phyloP scores from a whole-genome alignment of 1,284 basidiomycete genomes.

The Inonotus obliquus region DNA sequence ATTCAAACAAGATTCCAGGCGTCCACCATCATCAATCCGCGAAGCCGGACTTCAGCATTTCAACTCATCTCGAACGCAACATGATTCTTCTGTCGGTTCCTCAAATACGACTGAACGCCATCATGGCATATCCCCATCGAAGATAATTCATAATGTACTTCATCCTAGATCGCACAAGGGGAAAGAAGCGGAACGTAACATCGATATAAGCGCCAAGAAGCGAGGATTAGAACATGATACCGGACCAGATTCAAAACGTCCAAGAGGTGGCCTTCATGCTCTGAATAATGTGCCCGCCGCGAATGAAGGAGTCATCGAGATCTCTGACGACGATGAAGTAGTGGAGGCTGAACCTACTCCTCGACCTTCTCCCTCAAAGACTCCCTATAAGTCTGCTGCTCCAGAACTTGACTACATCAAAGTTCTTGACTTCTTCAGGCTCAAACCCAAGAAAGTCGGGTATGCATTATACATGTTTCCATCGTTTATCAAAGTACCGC shows the following conservation, averaged over 20 bases:
- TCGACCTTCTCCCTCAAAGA: not conserved
- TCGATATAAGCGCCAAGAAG: slow-evolving; percentile 18
- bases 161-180: slow-evolving; percentile 11
- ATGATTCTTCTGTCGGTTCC: slow-evolving; percentile 12
- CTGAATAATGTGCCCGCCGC: slow-evolving; percentile 7
- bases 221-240: slow-evolving; percentile 14
- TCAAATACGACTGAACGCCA: not conserved
- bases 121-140: slow-evolving; percentile 3
- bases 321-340: slow-evolving; percentile 32
- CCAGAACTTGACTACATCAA: slow-evolving; percentile 28
- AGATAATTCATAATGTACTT: slow-evolving; percentile 8
- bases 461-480: slow-evolving; percentile 30
- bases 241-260: slow-evolving; percentile 26
- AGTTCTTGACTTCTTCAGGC: slow-evolving; percentile 45
- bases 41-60: not conserved
- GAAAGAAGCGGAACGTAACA: not conserved
- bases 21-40: slow-evolving; percentile 7
- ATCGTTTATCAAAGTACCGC: not conserved
- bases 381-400: not conserved
- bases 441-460: slow-evolving; percentile 44
- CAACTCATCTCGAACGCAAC: slow-evolving; percentile 19
- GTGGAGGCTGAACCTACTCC: slow-evolving; percentile 16
- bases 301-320: slow-evolving; percentile 34
- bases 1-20: not conserved
- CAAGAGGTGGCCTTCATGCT: slow-evolving; percentile 20